Base-by-base conservation (phyloP, 2,329 filamentous ascomycete genomes). In the Fusarium nodosum region DNA sequence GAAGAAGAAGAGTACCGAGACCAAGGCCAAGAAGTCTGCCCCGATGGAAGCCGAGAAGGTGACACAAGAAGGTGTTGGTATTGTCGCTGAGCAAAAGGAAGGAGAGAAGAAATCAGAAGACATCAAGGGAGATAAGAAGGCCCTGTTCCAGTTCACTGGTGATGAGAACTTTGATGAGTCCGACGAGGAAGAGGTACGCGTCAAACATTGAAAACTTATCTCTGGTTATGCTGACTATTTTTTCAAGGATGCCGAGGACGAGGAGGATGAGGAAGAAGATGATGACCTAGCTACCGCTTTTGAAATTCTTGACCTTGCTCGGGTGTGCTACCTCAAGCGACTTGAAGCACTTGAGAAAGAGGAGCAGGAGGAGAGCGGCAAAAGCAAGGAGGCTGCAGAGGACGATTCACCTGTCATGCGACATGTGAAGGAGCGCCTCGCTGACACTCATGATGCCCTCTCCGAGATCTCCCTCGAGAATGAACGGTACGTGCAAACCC, bases 391-490 rank as follows among this genome's bases (percentile, higher is more conserved):
- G 61, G 76, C 75, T 36, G 76, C 77, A 18, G 75, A 80, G 36
- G 77, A 77, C 24, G 82, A 84, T 54, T 80, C 79, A 10, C 79
- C 81, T 41, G 73, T 77, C 3, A 69, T 84, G 44, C 81, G 85
- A 69, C 88, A 92, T 64, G 84, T 94, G 76, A 94, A 94, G 80
- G 93, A 97, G 80, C 90, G 93, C 59, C 87, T 98, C 34, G 93
- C 93, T 64, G 96, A 99, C 77, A 97, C 93, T 11, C 93, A 97
- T 78, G 94, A 97, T 77, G 87, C 97, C 58, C 91, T 98, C 66
- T 93, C 94, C 12, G 96, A 99, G 80, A 97, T 99, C 66, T 97
- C 92, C n/a, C 85, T 99, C 30, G 96, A 99, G 82, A 97, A 96
- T 72, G 96, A 98, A 81, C 90, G 92, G 83, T 90, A 81, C 63